A percentile compares a stretch with the other conserved stretches of the same genome.
phyloP scores from a whole-genome alignment of 2,329 filamentous ascomycete species.

The Pseudocercospora fijiensis region DNA sequence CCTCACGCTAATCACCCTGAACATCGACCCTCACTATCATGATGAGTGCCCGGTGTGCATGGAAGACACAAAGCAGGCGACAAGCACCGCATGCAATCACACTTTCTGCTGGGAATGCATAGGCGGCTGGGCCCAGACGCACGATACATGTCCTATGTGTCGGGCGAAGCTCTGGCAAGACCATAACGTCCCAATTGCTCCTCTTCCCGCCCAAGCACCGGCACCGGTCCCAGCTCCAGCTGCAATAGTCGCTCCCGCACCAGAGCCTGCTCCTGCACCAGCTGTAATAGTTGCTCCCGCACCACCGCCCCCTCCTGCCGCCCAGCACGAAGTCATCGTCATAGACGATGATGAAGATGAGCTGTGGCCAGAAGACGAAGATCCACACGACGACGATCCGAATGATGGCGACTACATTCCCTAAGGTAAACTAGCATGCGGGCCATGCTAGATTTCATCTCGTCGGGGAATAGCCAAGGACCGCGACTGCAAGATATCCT shows the following conservation, averaged over 20 bases:
- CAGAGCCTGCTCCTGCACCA: too few species aligned
- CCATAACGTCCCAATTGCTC: background rate
- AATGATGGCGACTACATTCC: background rate
- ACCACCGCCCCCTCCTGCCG: background rate
- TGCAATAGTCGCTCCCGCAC: background rate
- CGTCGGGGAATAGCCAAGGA: background rate
- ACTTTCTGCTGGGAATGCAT: background rate
- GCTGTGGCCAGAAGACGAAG: background rate
- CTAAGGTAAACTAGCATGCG: background rate
- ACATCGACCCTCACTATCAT: background rate
- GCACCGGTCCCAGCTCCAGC: background rate
- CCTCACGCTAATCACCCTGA: background rate
- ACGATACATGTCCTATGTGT: background rate
- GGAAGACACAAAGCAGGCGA: background rate
- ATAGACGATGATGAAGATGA: background rate
- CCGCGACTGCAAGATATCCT: too few species aligned
- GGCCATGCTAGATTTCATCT: background rate
- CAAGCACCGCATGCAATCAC: background rate
- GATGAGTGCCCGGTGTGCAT: background rate
- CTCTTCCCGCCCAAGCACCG: too few species aligned
- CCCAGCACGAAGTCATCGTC: background rate
- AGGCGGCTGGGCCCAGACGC: background rate
- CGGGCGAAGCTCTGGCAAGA: background rate
- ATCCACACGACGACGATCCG: background rate
- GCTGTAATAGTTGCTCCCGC: too few species aligned